Percentiles rank a stretch among this genome's conserved stretches.
Evolutionary conservation across 306 rosid species (phyloP).

Genomic region (Clitoria ternatea): DNA sequence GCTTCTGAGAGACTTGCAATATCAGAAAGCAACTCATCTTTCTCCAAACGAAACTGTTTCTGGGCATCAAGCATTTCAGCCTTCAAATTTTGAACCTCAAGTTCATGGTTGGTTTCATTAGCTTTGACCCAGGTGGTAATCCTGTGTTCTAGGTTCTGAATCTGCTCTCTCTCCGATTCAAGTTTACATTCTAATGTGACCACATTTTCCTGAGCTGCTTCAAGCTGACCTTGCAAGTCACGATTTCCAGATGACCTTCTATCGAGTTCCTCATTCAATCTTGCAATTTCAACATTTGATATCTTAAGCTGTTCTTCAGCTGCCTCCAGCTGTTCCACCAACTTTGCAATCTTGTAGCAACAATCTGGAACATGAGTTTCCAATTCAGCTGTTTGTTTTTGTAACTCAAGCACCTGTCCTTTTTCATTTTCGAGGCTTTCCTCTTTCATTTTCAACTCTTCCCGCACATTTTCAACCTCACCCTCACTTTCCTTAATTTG

Average conservation of each 20-base stretch:
- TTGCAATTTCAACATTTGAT: conserved; percentile 43
- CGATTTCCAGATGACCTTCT: conserved; percentile 11
- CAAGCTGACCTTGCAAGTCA: conserved; percentile 45
- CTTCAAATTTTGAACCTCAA: conserved; percentile 46
- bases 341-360: conserved; percentile 32
- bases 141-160: conserved; percentile 36
- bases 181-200: conserved; percentile 31
- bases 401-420: conserved; percentile 37
- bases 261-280: conserved; percentile 35
- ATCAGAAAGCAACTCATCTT: conserved; percentile 34
- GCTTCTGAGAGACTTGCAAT: conserved; percentile 36
- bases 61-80: conserved; percentile 33
- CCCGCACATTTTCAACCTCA: conserved; percentile 22
- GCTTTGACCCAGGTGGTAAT: conserved; percentile 26
- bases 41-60: conserved; percentile 36
- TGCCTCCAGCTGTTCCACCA: conserved; percentile 42
- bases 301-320: conserved; percentile 35
- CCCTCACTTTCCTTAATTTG: conserved; percentile 34
- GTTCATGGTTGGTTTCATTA: conserved; percentile 29
- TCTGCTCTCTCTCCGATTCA: conserved; percentile 31
- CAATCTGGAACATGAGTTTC: conserved; percentile 40
- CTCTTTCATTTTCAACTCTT: conserved; percentile 38
- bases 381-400: conserved; percentile 36
- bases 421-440: conserved; percentile 47
- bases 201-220: conserved; percentile 27